Conservation (phyloP, 1,284 basidiomycete species). For the Dichomitus squalens region DNA sequence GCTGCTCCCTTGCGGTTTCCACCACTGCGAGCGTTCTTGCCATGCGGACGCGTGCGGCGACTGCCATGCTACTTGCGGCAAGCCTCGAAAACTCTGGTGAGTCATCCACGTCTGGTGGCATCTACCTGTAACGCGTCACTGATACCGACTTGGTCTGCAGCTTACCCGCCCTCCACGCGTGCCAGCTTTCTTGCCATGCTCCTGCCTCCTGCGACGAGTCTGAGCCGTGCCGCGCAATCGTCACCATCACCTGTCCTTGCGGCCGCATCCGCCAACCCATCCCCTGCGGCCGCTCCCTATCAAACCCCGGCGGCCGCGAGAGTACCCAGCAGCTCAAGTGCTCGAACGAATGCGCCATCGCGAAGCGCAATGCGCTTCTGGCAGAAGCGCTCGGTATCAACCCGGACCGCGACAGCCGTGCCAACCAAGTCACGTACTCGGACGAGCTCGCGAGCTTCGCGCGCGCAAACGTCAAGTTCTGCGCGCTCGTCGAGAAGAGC, state of each 20-base stretch:
- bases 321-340: slow-evolving; percentile 63
- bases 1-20: slow-evolving; percentile 82
- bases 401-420: slow-evolving; percentile 33
- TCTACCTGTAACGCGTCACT: neutral
- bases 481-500: slow-evolving; percentile 74
- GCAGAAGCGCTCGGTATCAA: slow-evolving; percentile 89
- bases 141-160: slow-evolving; percentile 32
- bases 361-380: slow-evolving; percentile 82
- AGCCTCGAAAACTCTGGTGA: slow-evolving; percentile 80
- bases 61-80: slow-evolving; percentile 80
- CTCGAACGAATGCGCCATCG: slow-evolving; percentile 77
- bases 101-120: slow-evolving; percentile 19
- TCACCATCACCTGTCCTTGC: slow-evolving; percentile 78
- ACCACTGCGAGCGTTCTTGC: slow-evolving; percentile 79
- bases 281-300: slow-evolving; percentile 63
- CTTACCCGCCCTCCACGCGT: slow-evolving; percentile 67
- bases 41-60: slow-evolving; percentile 79
- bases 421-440: slow-evolving; percentile 52
- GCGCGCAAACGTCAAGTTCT: slow-evolving; percentile 64
- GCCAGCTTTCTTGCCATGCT: slow-evolving; percentile 80
- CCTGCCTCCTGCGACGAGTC: slow-evolving; percentile 81
- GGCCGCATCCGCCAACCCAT: slow-evolving; percentile 75
- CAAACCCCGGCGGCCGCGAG: slow-evolving; percentile 46
- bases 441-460: slow-evolving; percentile 67
- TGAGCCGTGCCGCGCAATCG: slow-evolving; percentile 68